Evolutionary conservation across 2,329 filamentous ascomycete species (phyloP).

Genomic region (Trichoderma citrinoviride): DNA sequence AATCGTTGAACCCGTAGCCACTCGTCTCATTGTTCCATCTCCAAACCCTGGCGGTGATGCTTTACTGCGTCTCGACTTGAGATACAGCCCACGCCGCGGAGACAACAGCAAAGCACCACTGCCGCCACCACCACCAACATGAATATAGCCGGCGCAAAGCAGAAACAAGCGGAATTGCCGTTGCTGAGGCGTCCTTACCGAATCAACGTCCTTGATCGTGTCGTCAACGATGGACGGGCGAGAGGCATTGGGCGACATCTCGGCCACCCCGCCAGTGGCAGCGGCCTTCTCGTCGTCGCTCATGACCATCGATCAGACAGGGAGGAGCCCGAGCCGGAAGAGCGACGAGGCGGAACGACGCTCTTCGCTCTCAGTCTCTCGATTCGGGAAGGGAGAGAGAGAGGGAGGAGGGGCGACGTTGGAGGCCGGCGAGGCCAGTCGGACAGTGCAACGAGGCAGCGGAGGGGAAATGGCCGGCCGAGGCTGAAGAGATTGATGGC

Average conservation of each 20-base stretch:
- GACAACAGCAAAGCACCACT: background rate
- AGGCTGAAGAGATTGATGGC: background rate
- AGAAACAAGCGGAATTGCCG: background rate
- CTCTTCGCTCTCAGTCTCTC: background rate
- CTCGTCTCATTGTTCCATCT: background rate
- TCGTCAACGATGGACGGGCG: constrained; percentile 21
- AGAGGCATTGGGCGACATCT: constrained; percentile 20
- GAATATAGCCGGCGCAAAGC: background rate
- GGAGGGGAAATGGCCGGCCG: background rate
- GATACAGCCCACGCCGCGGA: too few species aligned
- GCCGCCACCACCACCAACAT: background rate
- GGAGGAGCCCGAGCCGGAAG: constrained; percentile 6
- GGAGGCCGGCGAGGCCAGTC: constrained; percentile 16
- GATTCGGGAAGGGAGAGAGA: background rate
- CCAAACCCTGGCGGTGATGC: background rate
- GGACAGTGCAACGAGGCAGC: background rate
- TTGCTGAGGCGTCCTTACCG: constrained; percentile 14
- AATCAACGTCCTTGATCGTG: constrained; percentile 15
- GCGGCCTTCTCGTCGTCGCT: constrained; percentile 21
- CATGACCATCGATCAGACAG: background rate
- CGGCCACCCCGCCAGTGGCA: constrained; percentile 15
- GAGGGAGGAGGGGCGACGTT: background rate
- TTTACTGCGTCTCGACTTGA: background rate
- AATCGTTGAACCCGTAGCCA: background rate
- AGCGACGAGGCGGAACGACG: constrained; percentile 8